Evolutionary conservation across 2,329 filamentous ascomycete species (phyloP).

Genomic region (Paecilomyces dactylethromorphus): DNA sequence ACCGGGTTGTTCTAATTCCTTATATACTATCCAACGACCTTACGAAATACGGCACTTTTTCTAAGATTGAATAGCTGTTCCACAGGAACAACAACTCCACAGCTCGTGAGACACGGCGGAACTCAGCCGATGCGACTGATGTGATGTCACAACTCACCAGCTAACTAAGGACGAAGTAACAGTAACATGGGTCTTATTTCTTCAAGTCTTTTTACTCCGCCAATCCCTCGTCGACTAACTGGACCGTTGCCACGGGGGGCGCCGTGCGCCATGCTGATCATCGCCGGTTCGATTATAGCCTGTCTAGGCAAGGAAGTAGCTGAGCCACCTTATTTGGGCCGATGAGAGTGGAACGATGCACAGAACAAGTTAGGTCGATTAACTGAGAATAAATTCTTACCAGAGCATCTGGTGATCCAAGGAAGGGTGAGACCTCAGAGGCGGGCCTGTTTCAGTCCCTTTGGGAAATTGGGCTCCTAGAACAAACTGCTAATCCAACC

Average conservation of each 20-base stretch:
- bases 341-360: background rate
- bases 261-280: background rate
- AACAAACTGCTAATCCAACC: background rate
- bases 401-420: background rate
- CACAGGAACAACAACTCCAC: background rate
- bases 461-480: background rate
- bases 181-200: background rate
- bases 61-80: background rate
- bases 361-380: background rate
- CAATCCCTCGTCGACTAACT: background rate
- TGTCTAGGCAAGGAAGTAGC: background rate
- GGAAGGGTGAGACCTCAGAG: background rate
- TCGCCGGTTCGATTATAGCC: background rate
- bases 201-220: background rate
- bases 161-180: background rate
- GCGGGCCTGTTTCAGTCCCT: background rate
- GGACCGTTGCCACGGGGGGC: background rate
- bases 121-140: background rate
- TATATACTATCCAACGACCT: background rate
- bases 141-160: background rate
- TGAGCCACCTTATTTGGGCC: background rate
- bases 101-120: background rate
- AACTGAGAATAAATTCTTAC: background rate
- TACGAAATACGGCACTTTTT: background rate
- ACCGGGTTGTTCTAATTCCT: background rate